These are phyloP conservation scores for Arabidopsis hybrid DNA, from an alignment of 441 rosid genomes.

Conservation along the genomic window DNA sequence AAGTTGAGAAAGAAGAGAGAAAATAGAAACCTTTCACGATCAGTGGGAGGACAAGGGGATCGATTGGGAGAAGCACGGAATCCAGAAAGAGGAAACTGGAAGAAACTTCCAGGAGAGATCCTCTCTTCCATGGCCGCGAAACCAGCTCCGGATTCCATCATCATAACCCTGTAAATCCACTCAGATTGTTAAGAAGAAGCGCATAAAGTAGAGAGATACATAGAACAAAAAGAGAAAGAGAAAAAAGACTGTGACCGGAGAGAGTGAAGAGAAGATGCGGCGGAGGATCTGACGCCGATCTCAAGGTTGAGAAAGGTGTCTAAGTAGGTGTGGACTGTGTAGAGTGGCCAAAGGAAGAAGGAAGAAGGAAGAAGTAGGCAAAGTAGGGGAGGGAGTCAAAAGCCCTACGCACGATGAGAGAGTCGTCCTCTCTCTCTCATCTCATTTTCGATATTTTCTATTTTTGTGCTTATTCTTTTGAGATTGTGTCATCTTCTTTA, in stretches of 20 bases:
- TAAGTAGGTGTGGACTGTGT: constrained; percentile 45
- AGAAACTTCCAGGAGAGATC: constrained; percentile 87
- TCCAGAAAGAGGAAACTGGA: constrained; percentile 85
- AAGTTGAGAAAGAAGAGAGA: constrained; percentile 10
- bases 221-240: neutral
- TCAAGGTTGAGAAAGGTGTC: constrained; percentile 42
- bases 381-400: constrained; percentile 41
- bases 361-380: constrained; percentile 12
- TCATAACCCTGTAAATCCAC: constrained; percentile 18
- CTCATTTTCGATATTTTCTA: constrained; percentile 47
- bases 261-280: constrained; percentile 33
- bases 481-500: neutral
- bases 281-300: constrained; percentile 41
- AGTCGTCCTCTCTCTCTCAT: constrained; percentile 40
- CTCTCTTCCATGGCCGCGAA: constrained; percentile 78
- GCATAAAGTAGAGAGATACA: neutral
- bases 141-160: constrained; percentile 43
- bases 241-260: constrained; percentile 25
- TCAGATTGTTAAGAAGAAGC: constrained; percentile 32
- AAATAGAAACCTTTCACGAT: constrained; percentile 77
- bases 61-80: constrained; percentile 90
- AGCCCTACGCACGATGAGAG: constrained; percentile 65
- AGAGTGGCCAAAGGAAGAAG: constrained; percentile 36
- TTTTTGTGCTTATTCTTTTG: constrained; percentile 9
- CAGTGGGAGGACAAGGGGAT: constrained; percentile 71